Base-by-base conservation (phyloP, 2,329 filamentous ascomycete species). In the Mycosphaerella arachidis region DNA sequence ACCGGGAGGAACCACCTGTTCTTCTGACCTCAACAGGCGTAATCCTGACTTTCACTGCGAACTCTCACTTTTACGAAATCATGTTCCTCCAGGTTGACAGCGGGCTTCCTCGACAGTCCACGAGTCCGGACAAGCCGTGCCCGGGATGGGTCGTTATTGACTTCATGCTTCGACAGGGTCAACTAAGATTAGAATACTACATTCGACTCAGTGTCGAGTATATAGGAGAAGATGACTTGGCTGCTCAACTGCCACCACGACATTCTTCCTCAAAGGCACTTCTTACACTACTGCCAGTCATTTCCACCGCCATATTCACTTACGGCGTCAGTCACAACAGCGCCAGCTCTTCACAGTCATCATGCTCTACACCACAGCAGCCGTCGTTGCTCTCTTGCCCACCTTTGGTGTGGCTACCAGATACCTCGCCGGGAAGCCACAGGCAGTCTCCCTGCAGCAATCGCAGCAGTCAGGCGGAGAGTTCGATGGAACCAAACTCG, bases 291-390 rank as follows among this genome's bases (percentile, higher is more conserved):
- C 40, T 20, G n/a, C 13, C 40, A n/a, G 13, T 43, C 40, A 7
- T 8, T 43, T 43, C 40, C 16, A 18, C n/a, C 13, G 13, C 16
- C n/a, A 7, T 13, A 43, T 7, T 5, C 13, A 43, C 40, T 18
- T 43, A 12, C 40, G 18, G 9, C 40, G 16, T 18, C 18, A 35
- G 7, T 12, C 31, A 35, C 54, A 48, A 6, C 7, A 37, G 1
- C 20, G 9, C 16, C 35, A 30, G 3, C 31, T 3, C 35, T 27
- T 43, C 40, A 16, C 18, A 13, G 40, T 18, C 45, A 58, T 12
- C 20, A 58, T 58, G 56, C 35, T 53, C 9, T 58, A 40, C 50
- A 48, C 6, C 54, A 24, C 54, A 48, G 29, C 54, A 35, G 45
- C 43, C 43, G 40, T 48, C 27, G n/a, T 56, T 27, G 54, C 45